phyloP scores from a whole-genome alignment of 169 alveolate species.

The Eimeria sp. region DNA sequence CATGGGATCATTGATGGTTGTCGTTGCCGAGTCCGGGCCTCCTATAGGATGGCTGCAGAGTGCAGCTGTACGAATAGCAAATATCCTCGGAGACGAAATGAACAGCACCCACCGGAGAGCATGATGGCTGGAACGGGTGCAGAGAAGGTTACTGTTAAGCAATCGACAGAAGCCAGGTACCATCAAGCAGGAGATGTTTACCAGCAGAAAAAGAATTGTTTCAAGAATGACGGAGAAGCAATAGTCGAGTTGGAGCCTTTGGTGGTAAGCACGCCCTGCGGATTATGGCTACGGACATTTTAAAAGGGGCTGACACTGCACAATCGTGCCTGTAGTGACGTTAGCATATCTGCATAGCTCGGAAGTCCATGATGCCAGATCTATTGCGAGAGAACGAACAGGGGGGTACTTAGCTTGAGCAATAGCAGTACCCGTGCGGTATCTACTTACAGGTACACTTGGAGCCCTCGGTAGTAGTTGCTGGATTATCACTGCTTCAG shows the following conservation, averaged over 20 bases:
- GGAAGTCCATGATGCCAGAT: not conserved
- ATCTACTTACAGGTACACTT: constrained; percentile 44
- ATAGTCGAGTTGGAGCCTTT: constrained; percentile 44
- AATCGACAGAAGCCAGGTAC: not conserved
- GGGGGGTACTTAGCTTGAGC: not conserved
- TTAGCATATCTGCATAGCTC: not conserved
- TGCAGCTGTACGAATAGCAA: not conserved
- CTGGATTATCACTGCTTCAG: constrained; percentile 30
- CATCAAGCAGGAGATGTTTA: not conserved
- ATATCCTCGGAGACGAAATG: not conserved
- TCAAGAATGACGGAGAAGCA: not conserved
- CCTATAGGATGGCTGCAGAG: not conserved
- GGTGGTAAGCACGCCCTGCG: constrained; percentile 25
- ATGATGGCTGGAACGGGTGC: not conserved
- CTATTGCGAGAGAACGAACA: not conserved
- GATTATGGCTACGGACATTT: not conserved
- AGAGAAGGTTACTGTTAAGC: not conserved
- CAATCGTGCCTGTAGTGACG: not conserved
- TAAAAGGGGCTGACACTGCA: not conserved
- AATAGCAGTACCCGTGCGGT: not conserved
- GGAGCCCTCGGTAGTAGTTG: constrained; percentile 19
- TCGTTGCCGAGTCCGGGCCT: constrained; percentile 28
- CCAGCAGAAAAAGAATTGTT: not conserved
- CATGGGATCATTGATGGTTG: constrained; percentile 51
- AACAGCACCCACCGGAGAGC: not conserved